These are phyloP conservation scores for Aureobasidium leucospermi DNA, from an alignment of 2,329 filamentous ascomycete genomes.

Conservation along the genomic window DNA sequence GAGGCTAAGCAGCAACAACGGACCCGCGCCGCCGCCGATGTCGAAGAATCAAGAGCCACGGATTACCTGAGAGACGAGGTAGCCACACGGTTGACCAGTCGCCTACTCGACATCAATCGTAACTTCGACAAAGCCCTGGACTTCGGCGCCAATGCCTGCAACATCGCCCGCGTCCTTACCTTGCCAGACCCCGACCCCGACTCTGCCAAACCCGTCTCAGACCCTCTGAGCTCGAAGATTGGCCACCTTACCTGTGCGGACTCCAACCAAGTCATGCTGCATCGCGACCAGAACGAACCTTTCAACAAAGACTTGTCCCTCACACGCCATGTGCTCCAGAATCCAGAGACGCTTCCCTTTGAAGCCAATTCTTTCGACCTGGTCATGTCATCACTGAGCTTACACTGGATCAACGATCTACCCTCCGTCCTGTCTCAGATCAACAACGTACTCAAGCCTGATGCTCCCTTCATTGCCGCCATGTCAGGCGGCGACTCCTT, in stretches of 20 bases:
- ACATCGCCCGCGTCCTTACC: constrained; percentile 76
- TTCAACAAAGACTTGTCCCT: constrained; percentile 71
- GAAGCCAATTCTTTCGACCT: constrained; percentile 74
- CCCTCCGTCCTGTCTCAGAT: constrained; percentile 78
- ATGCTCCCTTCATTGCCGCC: constrained; percentile 84
- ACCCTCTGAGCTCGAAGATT: constrained; percentile 65
- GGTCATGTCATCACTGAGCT: constrained; percentile 76
- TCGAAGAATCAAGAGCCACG: constrained; percentile 65
- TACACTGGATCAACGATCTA: constrained; percentile 98
- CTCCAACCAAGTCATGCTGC: constrained; percentile 67
- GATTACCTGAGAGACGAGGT: constrained; percentile 95
- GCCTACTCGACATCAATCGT: constrained; percentile 88
- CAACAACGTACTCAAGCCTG: constrained; percentile 80
- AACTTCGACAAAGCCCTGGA: constrained; percentile 79
- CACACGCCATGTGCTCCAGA: constrained; percentile 64
- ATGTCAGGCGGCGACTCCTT: constrained; percentile 96
- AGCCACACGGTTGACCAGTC: constrained; percentile 73
- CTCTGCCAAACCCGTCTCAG: constrained; percentile 50
- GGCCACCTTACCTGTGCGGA: constrained; percentile 73
- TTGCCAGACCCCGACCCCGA: constrained; percentile 56
- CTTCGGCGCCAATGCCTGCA: constrained; percentile 91
- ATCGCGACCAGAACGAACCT: constrained; percentile 66
- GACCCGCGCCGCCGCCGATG: constrained; percentile 69
- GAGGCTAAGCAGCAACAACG: constrained; percentile 84
- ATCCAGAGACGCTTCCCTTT: constrained; percentile 70